Percentiles rank a stretch among this genome's conserved stretches.
Conservation (phyloP, 495 filamentous ascomycete species). For the Rusavskia elegans region DNA sequence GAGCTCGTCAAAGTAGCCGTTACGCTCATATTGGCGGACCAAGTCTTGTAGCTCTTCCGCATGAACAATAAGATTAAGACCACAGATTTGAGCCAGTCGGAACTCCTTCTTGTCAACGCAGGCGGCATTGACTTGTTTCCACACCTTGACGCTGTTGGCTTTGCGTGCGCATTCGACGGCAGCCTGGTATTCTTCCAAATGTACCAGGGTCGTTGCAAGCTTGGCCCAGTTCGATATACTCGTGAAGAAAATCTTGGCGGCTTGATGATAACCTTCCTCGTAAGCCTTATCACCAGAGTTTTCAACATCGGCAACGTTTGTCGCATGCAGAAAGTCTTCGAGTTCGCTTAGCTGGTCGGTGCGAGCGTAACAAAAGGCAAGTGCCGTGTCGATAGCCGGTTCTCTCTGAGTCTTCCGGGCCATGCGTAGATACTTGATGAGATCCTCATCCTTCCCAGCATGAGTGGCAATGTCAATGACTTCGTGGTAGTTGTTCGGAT, state of each 20-base stretch:
- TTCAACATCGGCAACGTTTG: constrained; percentile 90
- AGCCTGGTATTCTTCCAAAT: constrained; percentile 92
- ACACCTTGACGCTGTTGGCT: constrained; percentile 98
- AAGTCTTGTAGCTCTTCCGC: constrained; percentile 90
- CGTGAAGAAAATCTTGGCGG: constrained; percentile 96
- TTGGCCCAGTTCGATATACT: constrained; percentile 99
- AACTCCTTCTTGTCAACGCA: constrained; percentile 99
- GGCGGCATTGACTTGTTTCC: constrained; percentile 96
- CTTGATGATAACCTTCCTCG: constrained; percentile 83
- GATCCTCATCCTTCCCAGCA: constrained; percentile 94
- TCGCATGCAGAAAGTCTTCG: constrained; percentile 87
- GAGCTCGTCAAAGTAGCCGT: constrained; percentile 97
- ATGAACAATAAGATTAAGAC: constrained; percentile 96
- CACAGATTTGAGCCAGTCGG: constrained; percentile 96
- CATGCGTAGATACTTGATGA: constrained; percentile 95
- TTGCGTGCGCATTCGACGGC: constrained; percentile 97
- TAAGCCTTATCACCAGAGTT: constrained; percentile 97
- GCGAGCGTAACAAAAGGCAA: constrained; percentile 87
- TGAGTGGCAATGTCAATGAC: constrained; percentile 94
- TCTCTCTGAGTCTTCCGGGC: constrained; percentile 92
- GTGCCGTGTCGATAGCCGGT: constrained; percentile 79
- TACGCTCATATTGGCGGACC: constrained; percentile 89
- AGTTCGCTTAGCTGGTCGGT: constrained; percentile 83
- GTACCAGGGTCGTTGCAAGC: constrained; percentile 89
- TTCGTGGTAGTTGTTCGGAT: constrained; percentile 84